phyloP scores from a whole-genome alignment of 345 rosid genomes.

The Stellera chamaejasme region DNA sequence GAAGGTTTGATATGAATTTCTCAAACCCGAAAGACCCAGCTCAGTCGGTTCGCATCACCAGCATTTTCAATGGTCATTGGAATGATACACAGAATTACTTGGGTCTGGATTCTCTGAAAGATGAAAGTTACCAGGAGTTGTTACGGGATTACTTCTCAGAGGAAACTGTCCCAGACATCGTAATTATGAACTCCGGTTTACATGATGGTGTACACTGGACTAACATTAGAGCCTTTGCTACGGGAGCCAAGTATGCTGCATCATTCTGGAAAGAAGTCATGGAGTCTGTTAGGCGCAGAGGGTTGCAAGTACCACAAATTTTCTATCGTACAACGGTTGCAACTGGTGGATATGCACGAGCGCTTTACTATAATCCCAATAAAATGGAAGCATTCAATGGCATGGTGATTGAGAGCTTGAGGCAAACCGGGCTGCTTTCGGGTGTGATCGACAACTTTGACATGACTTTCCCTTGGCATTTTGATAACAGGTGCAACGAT shows the following conservation, averaged over 20 bases:
- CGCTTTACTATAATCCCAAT: conserved; percentile 66
- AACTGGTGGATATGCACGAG: conserved; percentile 79
- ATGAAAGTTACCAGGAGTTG: conserved; percentile 52
- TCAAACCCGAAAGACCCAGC: conserved; percentile 57
- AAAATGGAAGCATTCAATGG: conserved; percentile 87
- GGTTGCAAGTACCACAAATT: conserved; percentile 49
- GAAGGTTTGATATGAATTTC: conserved; percentile 78
- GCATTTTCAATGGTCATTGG: conserved; percentile 94
- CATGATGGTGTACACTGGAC: conserved; percentile 80
- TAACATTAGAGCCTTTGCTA: conserved; percentile 39
- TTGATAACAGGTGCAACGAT: conserved; percentile 76
- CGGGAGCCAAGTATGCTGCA: conserved; percentile 59
- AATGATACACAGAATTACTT: conserved; percentile 74
- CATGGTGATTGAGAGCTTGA: conserved; percentile 62
- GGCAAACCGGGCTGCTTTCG: conserved; percentile 46
- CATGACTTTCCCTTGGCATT: conserved; percentile 95
- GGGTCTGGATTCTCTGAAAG: conserved; percentile 73
- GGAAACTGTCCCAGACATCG: conserved; percentile 58
- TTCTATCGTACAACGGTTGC: conserved; percentile 74
- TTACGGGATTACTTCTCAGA: conserved; percentile 67
- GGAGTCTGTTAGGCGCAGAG: conserved; percentile 50
- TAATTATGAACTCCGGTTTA: conserved; percentile 83
- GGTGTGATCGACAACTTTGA: conserved; percentile 82
- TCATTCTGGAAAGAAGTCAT: conserved; percentile 67
- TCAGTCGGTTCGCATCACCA: conserved; percentile 71